A percentile compares a stretch with the other conserved stretches of the same genome.
Evolutionary conservation across 2,329 filamentous ascomycete genomes (phyloP).

Genomic region (Cladosporium sp.): DNA sequence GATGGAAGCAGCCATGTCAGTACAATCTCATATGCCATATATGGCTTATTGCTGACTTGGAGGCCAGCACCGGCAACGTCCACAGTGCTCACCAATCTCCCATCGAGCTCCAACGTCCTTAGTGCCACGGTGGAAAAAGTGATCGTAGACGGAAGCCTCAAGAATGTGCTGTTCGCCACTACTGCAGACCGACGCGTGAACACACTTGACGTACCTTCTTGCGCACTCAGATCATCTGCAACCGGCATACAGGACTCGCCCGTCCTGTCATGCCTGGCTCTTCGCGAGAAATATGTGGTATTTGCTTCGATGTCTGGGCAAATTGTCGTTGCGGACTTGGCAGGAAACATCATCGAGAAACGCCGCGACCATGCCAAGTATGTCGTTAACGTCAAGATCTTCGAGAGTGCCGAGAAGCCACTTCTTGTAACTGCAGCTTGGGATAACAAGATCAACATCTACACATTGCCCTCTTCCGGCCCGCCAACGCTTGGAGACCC

Average conservation of each 20-base stretch:
- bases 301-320: conserved; percentile 58
- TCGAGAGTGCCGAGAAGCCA: conserved; percentile 25
- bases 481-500: conserved; percentile 35
- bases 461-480: conserved; percentile 30
- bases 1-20: conserved; percentile 48
- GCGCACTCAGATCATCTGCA: conserved; percentile 34
- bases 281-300: conserved; percentile 45
- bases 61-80: conserved; percentile 44
- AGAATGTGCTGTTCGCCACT: conserved; percentile 37
- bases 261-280: conserved; percentile 47
- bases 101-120: conserved; percentile 51
- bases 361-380: conserved; percentile 58
- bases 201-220: conserved; percentile 38
- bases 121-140: conserved; percentile 35
- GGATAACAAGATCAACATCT: conserved; percentile 55
- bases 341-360: conserved; percentile 40
- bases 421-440: conserved; percentile 58
- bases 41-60: not conserved
- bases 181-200: conserved; percentile 48
- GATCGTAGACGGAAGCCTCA: conserved; percentile 1
- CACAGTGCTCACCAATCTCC: conserved; percentile 38
- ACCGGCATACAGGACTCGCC: conserved; percentile 48
- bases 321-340: conserved; percentile 45
- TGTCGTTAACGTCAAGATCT: conserved; percentile 48
- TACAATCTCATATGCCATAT: conserved; percentile 3